Evolutionary conservation across 768 basidiomycete species (phyloP).

Genomic region (Candolleomyces eurysporus): DNA sequence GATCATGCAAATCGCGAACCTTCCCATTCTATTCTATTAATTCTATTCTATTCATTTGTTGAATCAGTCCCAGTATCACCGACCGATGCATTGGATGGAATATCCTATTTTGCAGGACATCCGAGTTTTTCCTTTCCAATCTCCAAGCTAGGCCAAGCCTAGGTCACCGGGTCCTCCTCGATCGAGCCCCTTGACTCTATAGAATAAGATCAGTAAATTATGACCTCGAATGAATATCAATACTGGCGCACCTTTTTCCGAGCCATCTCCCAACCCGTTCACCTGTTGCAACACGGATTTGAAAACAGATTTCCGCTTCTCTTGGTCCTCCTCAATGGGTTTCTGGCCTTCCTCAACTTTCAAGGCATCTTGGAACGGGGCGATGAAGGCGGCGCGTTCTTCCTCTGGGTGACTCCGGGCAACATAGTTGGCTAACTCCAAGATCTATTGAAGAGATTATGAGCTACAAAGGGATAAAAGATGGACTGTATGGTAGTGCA

Average conservation of each 20-base stretch:
- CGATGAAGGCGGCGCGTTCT: slow-evolving; percentile 57
- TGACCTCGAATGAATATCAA: slow-evolving; percentile 3
- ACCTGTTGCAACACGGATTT: slow-evolving; percentile 58
- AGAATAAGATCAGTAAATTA: slow-evolving; percentile 2
- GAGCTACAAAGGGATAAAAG: slow-evolving; percentile 7
- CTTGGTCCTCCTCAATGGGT: slow-evolving; percentile 42
- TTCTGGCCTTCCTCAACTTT: slow-evolving; percentile 25
- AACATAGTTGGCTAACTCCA: slow-evolving; percentile 76
- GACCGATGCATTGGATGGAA: too few relatives aligned
- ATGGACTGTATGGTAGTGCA: slow-evolving; percentile 22
- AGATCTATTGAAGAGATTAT: slow-evolving; percentile 47
- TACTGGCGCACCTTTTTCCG: slow-evolving; percentile 61
- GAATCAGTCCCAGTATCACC: too few relatives aligned
- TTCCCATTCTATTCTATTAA: too few relatives aligned
- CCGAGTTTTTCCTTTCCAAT: too few relatives aligned
- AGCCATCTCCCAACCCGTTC: slow-evolving; percentile 71
- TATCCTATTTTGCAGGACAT: too few relatives aligned
- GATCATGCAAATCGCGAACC: too few relatives aligned
- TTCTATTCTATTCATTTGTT: too few relatives aligned
- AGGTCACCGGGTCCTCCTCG: too few relatives aligned
- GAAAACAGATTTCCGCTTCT: slow-evolving; percentile 54
- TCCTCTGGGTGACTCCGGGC: slow-evolving; percentile 66
- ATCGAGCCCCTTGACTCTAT: too few relatives aligned
- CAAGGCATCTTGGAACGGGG: slow-evolving; percentile 64
- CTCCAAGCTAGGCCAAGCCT: too few relatives aligned